Percentiles rank a stretch among this genome's conserved stretches.
Conservation (phyloP, 176 grass and related monocot genomes). For the Phoenix dactylifera region DNA sequence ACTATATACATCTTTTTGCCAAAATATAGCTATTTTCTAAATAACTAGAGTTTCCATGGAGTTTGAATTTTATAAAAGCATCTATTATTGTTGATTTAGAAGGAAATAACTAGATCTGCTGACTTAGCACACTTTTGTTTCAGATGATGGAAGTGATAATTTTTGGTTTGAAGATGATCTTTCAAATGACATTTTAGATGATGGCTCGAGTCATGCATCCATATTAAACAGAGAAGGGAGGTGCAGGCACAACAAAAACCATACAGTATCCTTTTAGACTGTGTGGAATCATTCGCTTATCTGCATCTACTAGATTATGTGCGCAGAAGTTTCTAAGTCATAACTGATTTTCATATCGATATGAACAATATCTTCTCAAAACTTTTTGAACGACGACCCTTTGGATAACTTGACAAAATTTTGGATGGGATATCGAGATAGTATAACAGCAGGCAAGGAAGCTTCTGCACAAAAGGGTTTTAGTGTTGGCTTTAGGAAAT, state of each 20-base stretch:
- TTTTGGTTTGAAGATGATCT: conserved; percentile 19
- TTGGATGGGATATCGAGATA: conserved; percentile 87
- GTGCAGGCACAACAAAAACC: conserved; percentile 42
- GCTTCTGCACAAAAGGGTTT: conserved; percentile 77
- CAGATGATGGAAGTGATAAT: conserved; percentile 9
- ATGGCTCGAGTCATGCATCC: conserved; percentile 4
- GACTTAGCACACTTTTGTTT: not conserved
- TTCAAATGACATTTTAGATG: conserved; percentile 39
- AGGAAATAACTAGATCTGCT: too few species aligned
- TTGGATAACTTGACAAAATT: conserved; percentile 4
- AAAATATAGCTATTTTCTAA: too few species aligned
- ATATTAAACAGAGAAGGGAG: conserved; percentile 59
- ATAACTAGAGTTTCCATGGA: too few species aligned
- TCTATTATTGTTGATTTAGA: too few species aligned
- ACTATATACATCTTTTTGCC: too few species aligned
- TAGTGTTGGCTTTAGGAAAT: conserved; percentile 74
- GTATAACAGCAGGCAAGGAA: conserved; percentile 61
- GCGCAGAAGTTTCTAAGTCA: not conserved
- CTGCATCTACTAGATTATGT: not conserved
- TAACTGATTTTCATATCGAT: too few species aligned
- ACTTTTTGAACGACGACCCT: too few species aligned
- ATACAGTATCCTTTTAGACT: conserved; percentile 39
- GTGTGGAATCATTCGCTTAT: not conserved
- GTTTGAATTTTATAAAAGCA: too few species aligned
- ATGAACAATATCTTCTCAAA: too few species aligned